Conservation (phyloP, 179 eudicot species). For the Silene coronaria region DNA sequence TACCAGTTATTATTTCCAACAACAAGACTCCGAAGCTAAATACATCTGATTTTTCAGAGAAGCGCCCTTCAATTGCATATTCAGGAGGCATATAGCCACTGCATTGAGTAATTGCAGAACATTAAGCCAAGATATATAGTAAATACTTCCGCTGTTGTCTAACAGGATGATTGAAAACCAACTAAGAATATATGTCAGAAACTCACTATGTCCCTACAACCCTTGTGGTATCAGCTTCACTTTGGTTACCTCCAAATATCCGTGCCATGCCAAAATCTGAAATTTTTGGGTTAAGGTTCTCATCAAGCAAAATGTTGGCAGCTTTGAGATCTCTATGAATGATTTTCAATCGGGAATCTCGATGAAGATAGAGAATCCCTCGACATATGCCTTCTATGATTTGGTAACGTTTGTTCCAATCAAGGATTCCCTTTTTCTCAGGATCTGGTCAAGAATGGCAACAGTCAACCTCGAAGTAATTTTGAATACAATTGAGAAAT, state of each 20-base stretch:
- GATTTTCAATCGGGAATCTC: constrained; percentile 42
- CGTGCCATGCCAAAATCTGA: constrained; percentile 50
- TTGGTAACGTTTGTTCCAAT: constrained; percentile 34
- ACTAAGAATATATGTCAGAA: neutral
- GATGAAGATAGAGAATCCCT: constrained; percentile 50
- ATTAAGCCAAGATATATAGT: neutral
- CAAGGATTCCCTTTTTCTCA: constrained; percentile 11
- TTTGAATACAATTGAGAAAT: neutral
- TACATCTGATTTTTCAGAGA: constrained; percentile 8
- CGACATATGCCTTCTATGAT: constrained; percentile 32
- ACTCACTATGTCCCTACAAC: constrained; percentile 45
- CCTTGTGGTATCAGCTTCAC: constrained; percentile 35
- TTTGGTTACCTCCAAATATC: constrained; percentile 33
- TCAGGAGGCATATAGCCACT: constrained; percentile 57
- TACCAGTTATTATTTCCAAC: constrained; percentile 25
- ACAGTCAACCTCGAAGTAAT: neutral
- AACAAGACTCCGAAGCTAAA: neutral
- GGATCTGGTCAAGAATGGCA: constrained; percentile 16
- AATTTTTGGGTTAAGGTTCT: no score
- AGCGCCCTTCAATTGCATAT: constrained; percentile 42
- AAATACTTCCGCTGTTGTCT: neutral
- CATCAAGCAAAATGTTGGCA: no score
- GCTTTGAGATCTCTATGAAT: constrained; percentile 40
- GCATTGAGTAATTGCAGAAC: neutral
- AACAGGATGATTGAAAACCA: neutral